phyloP scores from a whole-genome alignment of 2,329 filamentous ascomycete species.

The Ceratocystiopsis sp. region DNA sequence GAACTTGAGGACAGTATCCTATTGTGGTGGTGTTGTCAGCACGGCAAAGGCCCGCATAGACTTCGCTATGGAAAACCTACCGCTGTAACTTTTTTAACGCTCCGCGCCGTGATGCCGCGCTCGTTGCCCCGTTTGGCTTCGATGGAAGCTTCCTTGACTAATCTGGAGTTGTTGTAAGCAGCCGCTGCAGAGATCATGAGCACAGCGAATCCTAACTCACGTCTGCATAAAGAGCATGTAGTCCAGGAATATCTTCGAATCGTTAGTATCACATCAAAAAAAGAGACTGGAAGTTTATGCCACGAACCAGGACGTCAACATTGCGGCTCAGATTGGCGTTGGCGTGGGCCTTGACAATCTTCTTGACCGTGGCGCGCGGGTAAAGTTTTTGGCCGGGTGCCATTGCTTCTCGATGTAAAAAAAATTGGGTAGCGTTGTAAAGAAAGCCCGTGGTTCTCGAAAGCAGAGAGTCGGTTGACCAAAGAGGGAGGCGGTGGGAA shows the following conservation, averaged over 20 bases:
- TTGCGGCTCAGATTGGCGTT: slow-evolving; percentile 69
- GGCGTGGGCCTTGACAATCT: slow-evolving; percentile 79
- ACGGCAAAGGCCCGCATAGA: too few relatives aligned
- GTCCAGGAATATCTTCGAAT: slow-evolving; percentile 57
- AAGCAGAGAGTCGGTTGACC: too few relatives aligned
- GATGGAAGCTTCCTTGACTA: slow-evolving; percentile 67
- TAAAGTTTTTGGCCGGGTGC: slow-evolving; percentile 58
- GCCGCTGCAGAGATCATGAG: too few relatives aligned
- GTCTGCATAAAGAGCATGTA: slow-evolving; percentile 67
- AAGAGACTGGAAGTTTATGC: not conserved
- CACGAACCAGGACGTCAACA: slow-evolving; percentile 60
- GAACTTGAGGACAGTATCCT: slow-evolving; percentile 52
- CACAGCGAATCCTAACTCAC: slow-evolving; percentile 18
- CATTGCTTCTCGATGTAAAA: slow-evolving; percentile 20
- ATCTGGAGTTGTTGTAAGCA: slow-evolving; percentile 24
- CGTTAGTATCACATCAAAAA: not conserved
- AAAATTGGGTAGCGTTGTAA: too few relatives aligned
- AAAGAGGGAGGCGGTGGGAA: too few relatives aligned
- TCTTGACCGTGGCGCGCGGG: slow-evolving; percentile 69
- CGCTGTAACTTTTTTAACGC: slow-evolving; percentile 60
- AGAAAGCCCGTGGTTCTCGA: too few relatives aligned
- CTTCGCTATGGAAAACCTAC: slow-evolving; percentile 25
- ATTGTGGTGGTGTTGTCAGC: not conserved
- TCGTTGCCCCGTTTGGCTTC: slow-evolving; percentile 59
- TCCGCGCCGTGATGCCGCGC: slow-evolving; percentile 54